phyloP scores from a whole-genome alignment of 768 basidiomycete genomes.

The Lactifluus subvellereus region DNA sequence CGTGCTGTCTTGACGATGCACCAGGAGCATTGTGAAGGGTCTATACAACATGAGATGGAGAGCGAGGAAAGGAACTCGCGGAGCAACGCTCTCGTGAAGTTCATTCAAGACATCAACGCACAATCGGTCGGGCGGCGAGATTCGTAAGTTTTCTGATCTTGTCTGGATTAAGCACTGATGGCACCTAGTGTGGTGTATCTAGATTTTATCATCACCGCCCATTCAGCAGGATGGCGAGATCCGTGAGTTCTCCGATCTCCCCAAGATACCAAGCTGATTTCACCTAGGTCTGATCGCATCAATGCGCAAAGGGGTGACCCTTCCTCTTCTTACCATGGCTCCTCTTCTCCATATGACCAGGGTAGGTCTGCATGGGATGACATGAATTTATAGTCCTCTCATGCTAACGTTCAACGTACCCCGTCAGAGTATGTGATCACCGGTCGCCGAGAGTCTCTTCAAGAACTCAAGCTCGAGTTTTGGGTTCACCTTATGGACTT shows the following conservation, averaged over 20 bases:
- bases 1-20: slow-evolving; percentile 7
- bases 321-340: background rate
- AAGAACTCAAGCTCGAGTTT: slow-evolving; percentile 2
- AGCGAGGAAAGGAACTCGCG: background rate
- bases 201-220: background rate
- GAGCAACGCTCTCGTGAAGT: background rate
- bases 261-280: background rate
- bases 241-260: background rate
- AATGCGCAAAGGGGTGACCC: background rate
- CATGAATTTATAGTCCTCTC: background rate
- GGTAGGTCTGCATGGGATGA: background rate
- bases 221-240: background rate
- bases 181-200: background rate
- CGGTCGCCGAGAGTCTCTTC: background rate
- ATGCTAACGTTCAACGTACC: background rate
- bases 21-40: background rate
- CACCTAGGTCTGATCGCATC: background rate
- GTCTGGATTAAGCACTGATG: background rate
- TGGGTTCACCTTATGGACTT: slow-evolving; percentile 2
- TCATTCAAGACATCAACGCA: slow-evolving; percentile 8
- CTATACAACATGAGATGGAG: background rate
- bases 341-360: background rate
- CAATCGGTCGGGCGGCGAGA: background rate
- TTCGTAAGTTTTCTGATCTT: background rate
- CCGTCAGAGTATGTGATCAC: background rate